These are phyloP conservation scores for Rachicladosporium sp. DNA, from an alignment of 2,329 filamentous ascomycete species.

Conservation along the genomic window DNA sequence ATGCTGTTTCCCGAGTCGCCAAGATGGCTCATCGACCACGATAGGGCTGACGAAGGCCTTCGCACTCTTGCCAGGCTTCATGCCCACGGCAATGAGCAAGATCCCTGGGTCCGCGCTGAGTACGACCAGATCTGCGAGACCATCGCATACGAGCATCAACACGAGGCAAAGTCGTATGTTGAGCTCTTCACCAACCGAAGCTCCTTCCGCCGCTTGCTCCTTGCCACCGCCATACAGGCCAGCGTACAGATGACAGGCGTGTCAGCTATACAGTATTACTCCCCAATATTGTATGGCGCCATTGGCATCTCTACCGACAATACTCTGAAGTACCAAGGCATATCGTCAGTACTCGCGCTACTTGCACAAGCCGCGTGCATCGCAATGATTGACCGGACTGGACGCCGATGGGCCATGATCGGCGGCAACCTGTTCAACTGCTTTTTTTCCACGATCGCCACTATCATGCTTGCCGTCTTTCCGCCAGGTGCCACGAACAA, in stretches of 20 bases:
- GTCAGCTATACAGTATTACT: constrained; percentile 64
- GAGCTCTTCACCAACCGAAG: constrained; percentile 57
- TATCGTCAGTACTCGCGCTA: constrained; percentile 58
- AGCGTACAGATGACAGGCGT: constrained; percentile 67
- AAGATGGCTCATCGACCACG: constrained; percentile 62
- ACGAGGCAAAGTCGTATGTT: constrained; percentile 56
- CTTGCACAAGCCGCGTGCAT: constrained; percentile 58
- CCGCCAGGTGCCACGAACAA: constrained; percentile 44
- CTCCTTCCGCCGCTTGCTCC: constrained; percentile 58
- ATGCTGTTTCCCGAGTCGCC: constrained; percentile 56
- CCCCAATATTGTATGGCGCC: constrained; percentile 41
- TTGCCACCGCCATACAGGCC: constrained; percentile 57
- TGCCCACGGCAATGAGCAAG: constrained; percentile 51
- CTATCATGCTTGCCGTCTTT: constrained; percentile 44
- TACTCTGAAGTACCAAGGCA: constrained; percentile 63
- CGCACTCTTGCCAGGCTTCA: constrained; percentile 57
- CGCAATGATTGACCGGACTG: constrained; percentile 54
- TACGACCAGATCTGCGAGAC: constrained; percentile 57
- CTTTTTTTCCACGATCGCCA: constrained; percentile 59
- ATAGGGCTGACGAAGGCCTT: constrained; percentile 52
- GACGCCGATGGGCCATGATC: constrained; percentile 62
- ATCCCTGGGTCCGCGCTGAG: constrained; percentile 61
- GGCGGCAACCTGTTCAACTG: constrained; percentile 59
- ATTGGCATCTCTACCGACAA: constrained; percentile 55
- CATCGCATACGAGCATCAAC: constrained; percentile 52